A percentile compares a stretch with the other conserved stretches of the same genome.
Conservation (phyloP, 1,284 basidiomycete genomes). For the Ceratobasidium sp. region DNA sequence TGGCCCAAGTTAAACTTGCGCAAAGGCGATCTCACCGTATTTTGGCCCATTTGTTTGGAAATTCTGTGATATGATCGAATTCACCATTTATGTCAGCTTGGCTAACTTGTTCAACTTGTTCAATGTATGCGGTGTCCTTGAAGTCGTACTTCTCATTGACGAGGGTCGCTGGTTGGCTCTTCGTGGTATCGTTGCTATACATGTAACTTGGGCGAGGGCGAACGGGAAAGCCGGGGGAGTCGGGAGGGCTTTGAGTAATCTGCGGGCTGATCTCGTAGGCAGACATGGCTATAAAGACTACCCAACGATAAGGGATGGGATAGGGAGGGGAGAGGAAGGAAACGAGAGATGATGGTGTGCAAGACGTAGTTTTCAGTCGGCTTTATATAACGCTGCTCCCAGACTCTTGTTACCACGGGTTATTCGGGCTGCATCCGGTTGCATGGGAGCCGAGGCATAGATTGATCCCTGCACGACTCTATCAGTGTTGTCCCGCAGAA, state of each 20-base stretch:
- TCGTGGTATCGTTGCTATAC: slow-evolving; percentile 12
- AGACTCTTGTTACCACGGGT: slow-evolving; percentile 7
- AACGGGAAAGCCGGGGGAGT: slow-evolving; percentile 12
- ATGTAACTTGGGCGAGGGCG: slow-evolving; percentile 29
- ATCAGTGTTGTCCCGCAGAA: background rate
- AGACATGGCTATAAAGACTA: slow-evolving; percentile 15
- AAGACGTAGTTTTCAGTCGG: slow-evolving; percentile 1
- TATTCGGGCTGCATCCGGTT: slow-evolving; percentile 16
- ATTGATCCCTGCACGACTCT: background rate
- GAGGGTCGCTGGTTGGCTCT: background rate
- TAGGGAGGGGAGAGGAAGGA: background rate
- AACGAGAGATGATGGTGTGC: background rate
- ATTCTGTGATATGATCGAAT: slow-evolving; percentile 32
- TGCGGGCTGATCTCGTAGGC: background rate
- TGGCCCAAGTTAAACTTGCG: too few species aligned
- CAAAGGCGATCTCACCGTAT: background rate
- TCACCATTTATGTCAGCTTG: background rate
- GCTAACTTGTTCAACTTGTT: slow-evolving; percentile 8
- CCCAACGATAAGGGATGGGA: background rate
- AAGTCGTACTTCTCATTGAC: slow-evolving; percentile 17
- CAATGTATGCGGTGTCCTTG: background rate
- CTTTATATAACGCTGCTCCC: slow-evolving; percentile 16
- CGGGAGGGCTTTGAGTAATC: background rate
- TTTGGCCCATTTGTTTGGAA: slow-evolving; percentile 34
- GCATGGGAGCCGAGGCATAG: slow-evolving; percentile 14